Percentiles rank a stretch among this genome's conserved stretches.
Evolutionary conservation across 164 flowering plant genomes (phyloP).

Genomic region (Chimonanthus praecox): DNA sequence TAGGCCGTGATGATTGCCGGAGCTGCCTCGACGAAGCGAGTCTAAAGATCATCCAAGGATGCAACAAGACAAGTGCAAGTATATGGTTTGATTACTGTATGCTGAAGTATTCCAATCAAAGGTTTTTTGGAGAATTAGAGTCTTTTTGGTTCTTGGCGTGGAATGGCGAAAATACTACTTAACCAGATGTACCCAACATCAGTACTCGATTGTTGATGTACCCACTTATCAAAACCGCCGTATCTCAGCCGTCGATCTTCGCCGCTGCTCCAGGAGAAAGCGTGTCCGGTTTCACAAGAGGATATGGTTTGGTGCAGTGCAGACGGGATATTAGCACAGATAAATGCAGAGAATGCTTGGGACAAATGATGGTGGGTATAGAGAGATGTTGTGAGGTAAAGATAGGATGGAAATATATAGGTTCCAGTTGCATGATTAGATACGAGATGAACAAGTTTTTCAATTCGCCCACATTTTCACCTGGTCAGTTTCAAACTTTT

Average conservation of each 20-base stretch:
- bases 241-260: background rate
- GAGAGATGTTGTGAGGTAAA: background rate
- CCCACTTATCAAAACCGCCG: background rate
- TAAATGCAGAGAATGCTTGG: background rate
- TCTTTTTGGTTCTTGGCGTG: background rate
- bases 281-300: background rate
- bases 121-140: background rate
- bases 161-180: background rate
- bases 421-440: background rate
- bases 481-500: background rate
- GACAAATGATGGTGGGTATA: background rate
- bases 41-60: background rate
- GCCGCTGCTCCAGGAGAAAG: background rate
- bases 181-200: background rate
- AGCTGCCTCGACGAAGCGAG: background rate
- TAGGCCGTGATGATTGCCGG: background rate
- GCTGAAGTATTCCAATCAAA: slow-evolving; percentile 15
- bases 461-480: background rate
- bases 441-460: background rate
- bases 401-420: background rate
- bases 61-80: slow-evolving; percentile 5
- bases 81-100: slow-evolving; percentile 21
- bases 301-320: slow-evolving; percentile 18
- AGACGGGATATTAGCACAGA: slow-evolving; percentile 1
- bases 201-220: background rate